phyloP scores from a whole-genome alignment of 129 eudicot species.

The Artemisia argyi region DNA sequence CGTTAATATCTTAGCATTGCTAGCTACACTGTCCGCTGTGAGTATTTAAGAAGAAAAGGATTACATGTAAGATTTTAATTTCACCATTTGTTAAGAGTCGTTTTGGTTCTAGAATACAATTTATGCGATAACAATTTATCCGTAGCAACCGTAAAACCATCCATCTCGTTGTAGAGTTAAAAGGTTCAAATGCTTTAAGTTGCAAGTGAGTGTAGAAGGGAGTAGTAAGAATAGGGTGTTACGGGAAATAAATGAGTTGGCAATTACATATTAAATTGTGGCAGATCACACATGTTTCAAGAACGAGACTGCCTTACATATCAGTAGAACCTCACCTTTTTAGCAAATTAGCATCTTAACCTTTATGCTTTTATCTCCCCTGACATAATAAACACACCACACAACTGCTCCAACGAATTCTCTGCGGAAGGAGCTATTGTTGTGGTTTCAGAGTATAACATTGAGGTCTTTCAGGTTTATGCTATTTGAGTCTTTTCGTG shows the following conservation, averaged over 20 bases:
- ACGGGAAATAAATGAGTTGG: not conserved
- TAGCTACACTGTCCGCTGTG: too few species aligned
- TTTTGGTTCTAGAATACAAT: not conserved
- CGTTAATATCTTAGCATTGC: too few species aligned
- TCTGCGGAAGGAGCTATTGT: not conserved
- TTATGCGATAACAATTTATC: not conserved
- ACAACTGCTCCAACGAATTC: not conserved
- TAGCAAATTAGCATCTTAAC: too few species aligned
- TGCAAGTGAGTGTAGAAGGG: constrained; percentile 12
- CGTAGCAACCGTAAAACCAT: too few species aligned
- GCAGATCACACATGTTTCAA: not conserved
- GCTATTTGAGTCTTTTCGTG: too few species aligned
- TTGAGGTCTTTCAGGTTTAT: too few species aligned
- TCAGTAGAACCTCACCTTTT: too few species aligned
- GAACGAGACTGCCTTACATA: not conserved
- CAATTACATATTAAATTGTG: not conserved
- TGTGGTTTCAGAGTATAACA: not conserved
- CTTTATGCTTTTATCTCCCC: not conserved
- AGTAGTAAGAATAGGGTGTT: not conserved
- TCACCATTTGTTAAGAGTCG: not conserved
- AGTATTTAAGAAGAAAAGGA: too few species aligned
- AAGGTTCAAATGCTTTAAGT: constrained; percentile 8
- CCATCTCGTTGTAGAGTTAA: not conserved
- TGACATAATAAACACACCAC: not conserved
- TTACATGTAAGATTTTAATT: not conserved